phyloP scores from a whole-genome alignment of 257 asterid genomes.

The Ajuga chamaepitys region DNA sequence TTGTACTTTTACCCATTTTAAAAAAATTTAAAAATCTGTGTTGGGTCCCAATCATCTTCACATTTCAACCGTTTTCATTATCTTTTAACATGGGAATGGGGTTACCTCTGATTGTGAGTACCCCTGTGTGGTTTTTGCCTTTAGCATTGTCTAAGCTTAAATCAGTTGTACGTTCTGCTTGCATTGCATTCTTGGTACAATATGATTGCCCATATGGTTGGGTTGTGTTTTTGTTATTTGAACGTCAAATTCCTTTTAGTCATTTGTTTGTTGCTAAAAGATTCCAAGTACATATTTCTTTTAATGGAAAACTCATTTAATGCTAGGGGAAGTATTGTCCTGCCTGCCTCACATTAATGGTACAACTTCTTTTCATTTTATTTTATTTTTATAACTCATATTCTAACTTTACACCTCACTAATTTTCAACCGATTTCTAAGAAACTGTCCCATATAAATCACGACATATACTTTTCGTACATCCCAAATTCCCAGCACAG shows the following conservation, averaged over 20 bases:
- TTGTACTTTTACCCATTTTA: conserved; percentile 21
- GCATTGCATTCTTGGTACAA: background rate
- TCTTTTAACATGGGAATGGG: conserved; percentile 16
- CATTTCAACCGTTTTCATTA: conserved; percentile 20
- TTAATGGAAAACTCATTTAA: conserved; percentile 27
- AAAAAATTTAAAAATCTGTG: too few species aligned
- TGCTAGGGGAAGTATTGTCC: conserved; percentile 21
- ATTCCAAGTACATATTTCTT: conserved; percentile 17
- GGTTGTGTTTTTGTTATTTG: conserved; percentile 6
- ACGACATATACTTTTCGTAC: too few species aligned
- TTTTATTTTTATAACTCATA: too few species aligned
- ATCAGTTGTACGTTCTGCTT: conserved; percentile 22
- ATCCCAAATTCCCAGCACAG: too few species aligned
- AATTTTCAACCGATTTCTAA: too few species aligned
- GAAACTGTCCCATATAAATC: too few species aligned
- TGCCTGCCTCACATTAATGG: background rate
- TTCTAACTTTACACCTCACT: too few species aligned
- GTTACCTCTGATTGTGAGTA: background rate
- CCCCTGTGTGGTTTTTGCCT: conserved; percentile 13
- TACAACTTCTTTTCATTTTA: background rate
- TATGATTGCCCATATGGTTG: conserved; percentile 24
- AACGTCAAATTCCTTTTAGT: background rate
- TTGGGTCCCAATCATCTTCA: conserved; percentile 29
- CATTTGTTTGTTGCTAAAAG: conserved; percentile 9
- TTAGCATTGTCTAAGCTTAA: conserved; percentile 21